A percentile compares a stretch with the other conserved stretches of the same genome.
Conservation (phyloP, 2,329 filamentous ascomycete genomes). For the Westerdykella aurantiaca region DNA sequence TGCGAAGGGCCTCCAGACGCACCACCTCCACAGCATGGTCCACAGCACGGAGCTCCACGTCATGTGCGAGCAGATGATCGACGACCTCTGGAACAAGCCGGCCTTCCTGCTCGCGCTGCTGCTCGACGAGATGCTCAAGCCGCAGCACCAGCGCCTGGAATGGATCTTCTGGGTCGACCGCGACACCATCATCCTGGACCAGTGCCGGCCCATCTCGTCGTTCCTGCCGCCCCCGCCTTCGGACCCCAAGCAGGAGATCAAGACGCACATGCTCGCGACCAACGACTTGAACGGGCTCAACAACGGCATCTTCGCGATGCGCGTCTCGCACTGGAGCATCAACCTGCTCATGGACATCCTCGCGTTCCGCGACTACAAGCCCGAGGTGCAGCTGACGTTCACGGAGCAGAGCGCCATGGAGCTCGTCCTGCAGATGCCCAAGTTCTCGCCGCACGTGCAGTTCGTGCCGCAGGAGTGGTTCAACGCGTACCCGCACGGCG, state of each 20-base stretch:
- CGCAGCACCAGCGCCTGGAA: constrained; percentile 35
- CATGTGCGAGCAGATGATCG: constrained; percentile 38
- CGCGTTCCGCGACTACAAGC: constrained; percentile 37
- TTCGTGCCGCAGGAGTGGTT: constrained; percentile 42
- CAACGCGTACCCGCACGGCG: constrained; percentile 39
- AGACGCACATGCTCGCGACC: constrained; percentile 34
- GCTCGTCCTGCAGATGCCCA: constrained; percentile 28
- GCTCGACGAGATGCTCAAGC: constrained; percentile 36
- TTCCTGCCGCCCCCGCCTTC: constrained; percentile 29
- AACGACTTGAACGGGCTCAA: constrained; percentile 41
- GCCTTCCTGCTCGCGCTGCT: constrained; percentile 41
- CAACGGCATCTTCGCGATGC: constrained; percentile 40
- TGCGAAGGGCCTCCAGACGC: constrained; percentile 39
- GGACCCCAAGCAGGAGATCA: constrained; percentile 25
- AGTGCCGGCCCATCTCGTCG: constrained; percentile 36
- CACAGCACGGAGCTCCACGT: constrained; percentile 42
- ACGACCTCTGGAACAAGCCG: constrained; percentile 43
- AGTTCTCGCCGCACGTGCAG: constrained; percentile 30
- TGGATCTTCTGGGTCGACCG: constrained; percentile 44
- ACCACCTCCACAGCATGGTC: constrained; percentile 37
- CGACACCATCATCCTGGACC: constrained; percentile 43
- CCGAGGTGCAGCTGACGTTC: constrained; percentile 31
- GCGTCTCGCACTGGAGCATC: constrained; percentile 38
- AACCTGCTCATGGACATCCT: constrained; percentile 38
- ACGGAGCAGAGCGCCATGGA: constrained; percentile 42